phyloP scores from a whole-genome alignment of 352 stramenopile genomes.

The Pythium dissotocum region DNA sequence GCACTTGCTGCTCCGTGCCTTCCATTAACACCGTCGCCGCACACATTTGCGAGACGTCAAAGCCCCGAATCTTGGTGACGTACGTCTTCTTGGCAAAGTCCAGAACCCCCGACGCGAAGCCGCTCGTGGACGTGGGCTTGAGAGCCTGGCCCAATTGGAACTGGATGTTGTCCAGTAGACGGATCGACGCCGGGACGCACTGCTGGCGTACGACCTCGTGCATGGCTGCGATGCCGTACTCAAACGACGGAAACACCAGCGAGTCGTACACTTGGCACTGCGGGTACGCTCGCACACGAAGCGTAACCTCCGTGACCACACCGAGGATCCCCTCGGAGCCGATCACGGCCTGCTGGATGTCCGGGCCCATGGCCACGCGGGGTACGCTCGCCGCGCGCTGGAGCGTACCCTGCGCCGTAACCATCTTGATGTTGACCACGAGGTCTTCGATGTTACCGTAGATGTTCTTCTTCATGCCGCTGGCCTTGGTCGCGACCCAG shows the following conservation, averaged over 20 bases:
- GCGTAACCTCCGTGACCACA: slow-evolving; percentile 92
- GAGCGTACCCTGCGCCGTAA: slow-evolving; percentile 69
- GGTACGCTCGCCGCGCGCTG: slow-evolving; percentile 51
- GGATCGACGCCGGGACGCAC: slow-evolving; percentile 84
- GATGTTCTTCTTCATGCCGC: slow-evolving; percentile 94
- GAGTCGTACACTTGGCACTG: slow-evolving; percentile 88
- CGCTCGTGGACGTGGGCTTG: slow-evolving; percentile 57
- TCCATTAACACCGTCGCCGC: slow-evolving; percentile 90
- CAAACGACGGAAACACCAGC: slow-evolving; percentile 87
- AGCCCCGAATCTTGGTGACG: slow-evolving; percentile 74
- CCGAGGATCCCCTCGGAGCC: slow-evolving; percentile 95
- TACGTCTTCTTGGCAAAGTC: slow-evolving; percentile 87
- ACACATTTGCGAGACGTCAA: slow-evolving; percentile 77
- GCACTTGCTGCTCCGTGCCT: slow-evolving; percentile 52
- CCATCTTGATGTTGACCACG: slow-evolving; percentile 80
- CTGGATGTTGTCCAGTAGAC: slow-evolving; percentile 94
- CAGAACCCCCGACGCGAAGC: slow-evolving; percentile 51
- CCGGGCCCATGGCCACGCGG: slow-evolving; percentile 87
- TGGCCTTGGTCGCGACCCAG: slow-evolving; percentile 92
- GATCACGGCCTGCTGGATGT: slow-evolving; percentile 84
- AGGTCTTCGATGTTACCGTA: slow-evolving; percentile 96
- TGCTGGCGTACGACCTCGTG: slow-evolving; percentile 72
- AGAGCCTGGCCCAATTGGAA: slow-evolving; percentile 94
- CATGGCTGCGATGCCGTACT: slow-evolving; percentile 77
- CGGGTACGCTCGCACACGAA: slow-evolving; percentile 89